A percentile compares a stretch with the other conserved stretches of the same genome.
Conservation (phyloP, 257 asterid species). For the Solanum piurae region DNA sequence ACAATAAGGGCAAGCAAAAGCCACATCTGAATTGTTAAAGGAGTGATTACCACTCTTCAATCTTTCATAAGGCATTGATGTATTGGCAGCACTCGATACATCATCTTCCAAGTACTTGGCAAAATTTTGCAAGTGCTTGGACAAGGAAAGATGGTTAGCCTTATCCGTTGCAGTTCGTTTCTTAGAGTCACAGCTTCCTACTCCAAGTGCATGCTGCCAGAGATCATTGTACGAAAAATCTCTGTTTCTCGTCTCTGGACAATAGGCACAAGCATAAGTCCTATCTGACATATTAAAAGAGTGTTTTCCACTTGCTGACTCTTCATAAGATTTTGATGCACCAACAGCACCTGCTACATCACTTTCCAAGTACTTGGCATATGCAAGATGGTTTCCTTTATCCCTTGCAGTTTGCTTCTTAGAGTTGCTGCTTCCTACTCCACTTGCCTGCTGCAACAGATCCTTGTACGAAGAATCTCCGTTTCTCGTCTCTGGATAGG, state of each 20-base stretch:
- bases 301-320: slow-evolving; percentile 45
- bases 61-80: slow-evolving; percentile 28
- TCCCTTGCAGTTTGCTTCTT: slow-evolving; percentile 43
- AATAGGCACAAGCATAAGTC: slow-evolving; percentile 60
- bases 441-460: slow-evolving; percentile 66
- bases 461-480: slow-evolving; percentile 40
- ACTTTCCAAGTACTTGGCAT: slow-evolving; percentile 56
- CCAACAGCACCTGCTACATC: slow-evolving; percentile 28
- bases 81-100: slow-evolving; percentile 21
- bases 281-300: slow-evolving; percentile 39
- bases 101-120: slow-evolving; percentile 39
- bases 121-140: slow-evolving; percentile 36
- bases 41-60: slow-evolving; percentile 46
- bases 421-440: slow-evolving; percentile 43
- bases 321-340: slow-evolving; percentile 29
- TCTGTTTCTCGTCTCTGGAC: slow-evolving; percentile 52
- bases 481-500: slow-evolving; percentile 53
- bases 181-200: slow-evolving; percentile 38
- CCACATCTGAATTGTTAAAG: slow-evolving; percentile 38
- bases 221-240: slow-evolving; percentile 46
- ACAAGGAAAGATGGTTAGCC: slow-evolving; percentile 64
- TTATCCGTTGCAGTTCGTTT: slow-evolving; percentile 48
- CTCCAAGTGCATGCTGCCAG: slow-evolving; percentile 59
- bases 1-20: slow-evolving; percentile 70
- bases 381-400: slow-evolving; percentile 57